These are phyloP conservation scores for Daedaleopsis sinensis DNA, from an alignment of 768 basidiomycete species.

Conservation along the genomic window DNA sequence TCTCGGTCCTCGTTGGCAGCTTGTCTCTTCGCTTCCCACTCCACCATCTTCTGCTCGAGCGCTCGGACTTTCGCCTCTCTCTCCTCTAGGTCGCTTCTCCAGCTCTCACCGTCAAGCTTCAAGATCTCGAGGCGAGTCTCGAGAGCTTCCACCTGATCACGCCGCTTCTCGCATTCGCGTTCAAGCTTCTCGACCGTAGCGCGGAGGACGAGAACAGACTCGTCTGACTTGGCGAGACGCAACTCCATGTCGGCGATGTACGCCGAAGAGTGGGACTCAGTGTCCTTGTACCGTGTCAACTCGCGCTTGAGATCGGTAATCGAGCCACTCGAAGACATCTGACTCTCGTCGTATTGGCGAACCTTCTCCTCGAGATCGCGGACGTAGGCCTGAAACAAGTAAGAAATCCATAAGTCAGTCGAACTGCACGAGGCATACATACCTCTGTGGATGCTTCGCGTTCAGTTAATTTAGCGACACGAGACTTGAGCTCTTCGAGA, in stretches of 20 bases:
- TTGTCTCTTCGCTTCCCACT: constrained; percentile 74
- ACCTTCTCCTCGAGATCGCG: constrained; percentile 93
- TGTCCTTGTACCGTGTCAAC: constrained; percentile 74
- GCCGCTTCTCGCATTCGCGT: constrained; percentile 71
- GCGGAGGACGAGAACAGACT: constrained; percentile 70
- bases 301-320: constrained; percentile 86
- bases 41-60: constrained; percentile 77
- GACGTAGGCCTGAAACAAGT: constrained; percentile 75
- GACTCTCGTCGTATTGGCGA: constrained; percentile 80
- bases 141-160: constrained; percentile 69
- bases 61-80: constrained; percentile 76
- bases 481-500: constrained; percentile 79
- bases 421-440: constrained; percentile 32
- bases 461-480: constrained; percentile 83
- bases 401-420: constrained; percentile 17
- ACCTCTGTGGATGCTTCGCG: constrained; percentile 93
- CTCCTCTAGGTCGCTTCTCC: constrained; percentile 83
- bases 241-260: constrained; percentile 89
- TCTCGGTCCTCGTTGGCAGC: constrained; percentile 67
- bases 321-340: constrained; percentile 73
- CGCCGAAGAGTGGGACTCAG: constrained; percentile 67
- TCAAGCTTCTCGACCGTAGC: constrained; percentile 78
- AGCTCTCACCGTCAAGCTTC: constrained; percentile 74
- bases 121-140: constrained; percentile 72
- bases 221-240: constrained; percentile 77